Conservation (phyloP, 441 rosid species). For the Pelargonium citronellum region DNA sequence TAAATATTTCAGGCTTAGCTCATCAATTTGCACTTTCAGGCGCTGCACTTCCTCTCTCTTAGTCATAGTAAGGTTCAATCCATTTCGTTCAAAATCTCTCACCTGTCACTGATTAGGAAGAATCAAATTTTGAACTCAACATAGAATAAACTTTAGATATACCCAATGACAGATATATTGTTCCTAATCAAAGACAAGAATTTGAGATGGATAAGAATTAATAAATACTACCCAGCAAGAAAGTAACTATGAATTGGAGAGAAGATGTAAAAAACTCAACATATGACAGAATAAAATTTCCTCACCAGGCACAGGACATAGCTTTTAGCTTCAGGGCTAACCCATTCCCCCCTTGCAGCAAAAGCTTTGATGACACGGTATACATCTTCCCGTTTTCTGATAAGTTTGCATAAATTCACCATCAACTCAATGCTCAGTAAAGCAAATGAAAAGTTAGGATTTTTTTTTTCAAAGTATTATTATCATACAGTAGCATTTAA, state of each 20-base stretch:
- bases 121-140: slow-evolving; percentile 34
- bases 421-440: slow-evolving; percentile 24
- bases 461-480: too few species aligned
- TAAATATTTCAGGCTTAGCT: slow-evolving; percentile 60
- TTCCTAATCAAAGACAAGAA: not conserved
- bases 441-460: slow-evolving; percentile 12
- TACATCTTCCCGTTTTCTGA: slow-evolving; percentile 81
- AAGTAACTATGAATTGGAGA: too few species aligned
- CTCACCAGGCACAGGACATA: slow-evolving; percentile 74
- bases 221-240: not conserved
- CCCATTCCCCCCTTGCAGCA: slow-evolving; percentile 56
- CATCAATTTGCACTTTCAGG: slow-evolving; percentile 62
- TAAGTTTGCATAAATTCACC: slow-evolving; percentile 35
- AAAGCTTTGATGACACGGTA: slow-evolving; percentile 64
- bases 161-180: not conserved
- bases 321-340: slow-evolving; percentile 46
- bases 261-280: not conserved
- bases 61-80: slow-evolving; percentile 70
- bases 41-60: slow-evolving; percentile 80
- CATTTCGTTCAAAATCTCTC: slow-evolving; percentile 81
- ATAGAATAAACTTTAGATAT: not conserved
- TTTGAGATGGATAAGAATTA: not conserved
- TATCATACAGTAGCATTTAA: too few species aligned
- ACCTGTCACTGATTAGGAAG: slow-evolving; percentile 81
- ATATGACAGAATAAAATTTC: slow-evolving; percentile 20